Base-by-base conservation (phyloP, 2,329 filamentous ascomycete genomes). In the Fusarium cicatricum region DNA sequence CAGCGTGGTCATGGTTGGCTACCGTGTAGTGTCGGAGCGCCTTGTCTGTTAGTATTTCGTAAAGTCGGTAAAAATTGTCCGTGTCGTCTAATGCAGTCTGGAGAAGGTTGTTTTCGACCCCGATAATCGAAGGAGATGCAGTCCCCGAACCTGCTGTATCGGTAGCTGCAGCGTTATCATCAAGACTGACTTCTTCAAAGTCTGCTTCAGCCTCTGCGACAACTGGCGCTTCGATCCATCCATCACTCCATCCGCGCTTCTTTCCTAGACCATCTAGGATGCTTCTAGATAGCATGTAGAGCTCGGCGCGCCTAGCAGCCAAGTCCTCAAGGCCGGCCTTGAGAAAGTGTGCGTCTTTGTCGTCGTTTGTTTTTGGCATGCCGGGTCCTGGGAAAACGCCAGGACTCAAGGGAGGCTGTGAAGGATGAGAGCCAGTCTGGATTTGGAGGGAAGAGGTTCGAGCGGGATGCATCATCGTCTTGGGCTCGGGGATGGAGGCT, bases 21-120 rank as follows among this genome's bases (percentile, higher is more conserved):
- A 92, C 85, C 12, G 87, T 87, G 71, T 91, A 96, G 70, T 97
- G 90, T 2, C 90, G 89, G 52, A 96, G 84, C 3, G 93, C 88
- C 58, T 90, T 88, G 65, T 95, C 90, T 8, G 91, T 97, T n/a
- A 97, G 80, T 10, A 85, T 87, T 70, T 94, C 86, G 66, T 89
- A 90, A 1, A 88, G 77, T 7, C 80, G 78, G 59, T 88, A 88
- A 64, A 90, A 93, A 42, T 85, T 84, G 14, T 85, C 83, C 50
- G 79, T 77, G 28, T 83, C 87, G 57, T 83, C 81, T 2, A 90
- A 75, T 0, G 88, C 88, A 2, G 83, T 82, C 19, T 79, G 81
- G 3, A 93, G 77, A 1, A 87, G 77, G 26, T 81, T 78, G 42
- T 83, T 75, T 12, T 71, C 66, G 0, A 77, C 67, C 0, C 75